These are phyloP conservation scores for Fusarium foetens DNA, from an alignment of 2,329 filamentous ascomycete genomes.

Conservation along the genomic window DNA sequence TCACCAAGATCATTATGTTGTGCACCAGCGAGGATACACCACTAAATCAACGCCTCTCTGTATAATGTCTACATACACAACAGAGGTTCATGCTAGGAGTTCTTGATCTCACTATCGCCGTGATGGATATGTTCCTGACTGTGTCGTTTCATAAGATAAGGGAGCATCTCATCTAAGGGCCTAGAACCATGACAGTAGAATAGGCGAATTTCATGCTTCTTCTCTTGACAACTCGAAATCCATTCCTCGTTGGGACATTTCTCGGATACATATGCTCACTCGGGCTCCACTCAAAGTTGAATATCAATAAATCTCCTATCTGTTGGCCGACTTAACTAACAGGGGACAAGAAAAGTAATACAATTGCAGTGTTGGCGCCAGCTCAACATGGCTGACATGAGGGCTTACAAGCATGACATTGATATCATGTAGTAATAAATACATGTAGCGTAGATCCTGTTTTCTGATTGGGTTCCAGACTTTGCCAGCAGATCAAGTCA, in stretches of 20 bases:
- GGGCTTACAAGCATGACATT: neutral
- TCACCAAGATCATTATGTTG: neutral
- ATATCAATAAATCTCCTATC: neutral
- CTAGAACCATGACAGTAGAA: neutral
- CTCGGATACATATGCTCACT: neutral
- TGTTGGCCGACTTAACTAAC: neutral
- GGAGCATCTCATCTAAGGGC: neutral
- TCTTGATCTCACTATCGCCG: no score
- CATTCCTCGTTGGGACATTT: neutral
- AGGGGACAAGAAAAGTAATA: neutral
- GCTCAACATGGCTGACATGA: neutral
- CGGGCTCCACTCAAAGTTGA: neutral
- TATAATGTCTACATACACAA: neutral
- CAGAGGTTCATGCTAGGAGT: neutral
- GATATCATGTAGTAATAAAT: neutral
- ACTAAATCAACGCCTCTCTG: neutral
- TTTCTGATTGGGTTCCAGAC: neutral
- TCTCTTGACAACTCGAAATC: neutral
- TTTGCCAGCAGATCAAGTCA: slow-evolving; percentile 1
- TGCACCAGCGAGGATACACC: neutral
- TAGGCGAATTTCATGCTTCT: neutral
- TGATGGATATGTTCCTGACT: neutral
- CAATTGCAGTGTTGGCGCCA: neutral
- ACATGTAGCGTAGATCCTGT: neutral
- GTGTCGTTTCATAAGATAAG: neutral